These are phyloP conservation scores for Termitomyces sp. DNA, from an alignment of 768 basidiomycete species.

Conservation along the genomic window DNA sequence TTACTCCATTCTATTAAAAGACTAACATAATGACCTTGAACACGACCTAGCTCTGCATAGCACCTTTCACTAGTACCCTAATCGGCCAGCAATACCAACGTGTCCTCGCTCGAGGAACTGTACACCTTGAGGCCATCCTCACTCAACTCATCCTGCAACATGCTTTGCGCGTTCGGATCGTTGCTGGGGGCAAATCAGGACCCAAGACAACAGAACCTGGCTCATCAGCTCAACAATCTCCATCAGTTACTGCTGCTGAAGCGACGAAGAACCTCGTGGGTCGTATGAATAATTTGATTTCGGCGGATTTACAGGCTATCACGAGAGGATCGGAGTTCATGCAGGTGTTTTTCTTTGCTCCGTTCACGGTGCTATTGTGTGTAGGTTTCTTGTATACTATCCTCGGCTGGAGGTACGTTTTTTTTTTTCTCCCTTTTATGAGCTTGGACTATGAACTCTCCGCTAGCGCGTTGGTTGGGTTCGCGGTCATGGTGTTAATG, in stretches of 20 bases:
- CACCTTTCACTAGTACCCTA: slow-evolving; percentile 2
- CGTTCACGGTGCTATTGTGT: slow-evolving; percentile 29
- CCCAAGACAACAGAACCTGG: background rate
- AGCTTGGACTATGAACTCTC: background rate
- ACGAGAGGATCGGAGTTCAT: slow-evolving; percentile 27
- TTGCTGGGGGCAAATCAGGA: slow-evolving; percentile 24
- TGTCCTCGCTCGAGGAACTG: slow-evolving; percentile 37
- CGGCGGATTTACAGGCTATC: slow-evolving; percentile 46
- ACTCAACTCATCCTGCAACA: slow-evolving; percentile 36
- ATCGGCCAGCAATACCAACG: slow-evolving; percentile 10
- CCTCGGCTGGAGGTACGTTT: slow-evolving; percentile 36
- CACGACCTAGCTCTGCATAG: slow-evolving; percentile 23
- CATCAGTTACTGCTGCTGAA: background rate
- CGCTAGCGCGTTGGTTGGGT: slow-evolving; percentile 49
- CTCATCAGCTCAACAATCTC: background rate
- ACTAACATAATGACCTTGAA: too few species aligned
- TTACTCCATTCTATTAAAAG: slow-evolving; percentile 23
- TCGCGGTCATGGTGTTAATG: slow-evolving; percentile 40
- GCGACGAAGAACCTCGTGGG: slow-evolving; percentile 29
- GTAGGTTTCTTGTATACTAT: slow-evolving; percentile 37
- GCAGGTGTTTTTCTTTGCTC: slow-evolving; percentile 26
- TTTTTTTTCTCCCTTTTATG: too few species aligned
- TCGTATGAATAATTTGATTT: slow-evolving; percentile 10
- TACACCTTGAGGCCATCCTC: slow-evolving; percentile 38
- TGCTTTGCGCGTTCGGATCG: slow-evolving; percentile 53